Conservation (phyloP, 108 stramenopile genomes). For the Fragilaria radians region DNA sequence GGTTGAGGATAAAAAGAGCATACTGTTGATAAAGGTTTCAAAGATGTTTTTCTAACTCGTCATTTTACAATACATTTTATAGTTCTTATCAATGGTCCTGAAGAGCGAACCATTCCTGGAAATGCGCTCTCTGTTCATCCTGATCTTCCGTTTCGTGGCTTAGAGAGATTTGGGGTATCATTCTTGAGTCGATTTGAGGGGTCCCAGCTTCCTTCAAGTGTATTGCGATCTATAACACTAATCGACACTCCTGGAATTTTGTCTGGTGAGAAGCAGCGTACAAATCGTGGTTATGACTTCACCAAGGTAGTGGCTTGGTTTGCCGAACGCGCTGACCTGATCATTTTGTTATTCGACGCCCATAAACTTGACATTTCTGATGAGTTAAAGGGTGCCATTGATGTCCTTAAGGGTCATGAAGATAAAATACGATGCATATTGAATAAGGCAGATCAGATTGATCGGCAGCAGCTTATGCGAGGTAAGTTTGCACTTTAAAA, state of each 20-base stretch:
- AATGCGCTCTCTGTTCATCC: conserved; percentile 96
- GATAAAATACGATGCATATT: conserved; percentile 99
- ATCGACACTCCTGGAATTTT: conserved; percentile 98
- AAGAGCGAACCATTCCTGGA: conserved; percentile 95
- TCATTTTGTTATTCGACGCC: conserved; percentile 97
- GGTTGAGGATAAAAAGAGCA: conserved; percentile 4
- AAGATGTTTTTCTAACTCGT: too few relatives aligned
- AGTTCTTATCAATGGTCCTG: conserved; percentile 92
- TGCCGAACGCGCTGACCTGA: conserved; percentile 93
- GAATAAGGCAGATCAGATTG: conserved; percentile 99
- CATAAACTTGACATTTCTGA: conserved; percentile 99
- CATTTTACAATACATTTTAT: too few relatives aligned
- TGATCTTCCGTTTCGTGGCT: conserved; percentile 92
- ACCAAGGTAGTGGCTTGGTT: conserved; percentile 94
- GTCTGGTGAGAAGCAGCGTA: conserved; percentile 95
- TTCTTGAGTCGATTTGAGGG: conserved; percentile 97
- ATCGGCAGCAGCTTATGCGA: conserved; percentile 96
- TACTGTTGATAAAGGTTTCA: too few relatives aligned
- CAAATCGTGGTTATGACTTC: conserved; percentile 92
- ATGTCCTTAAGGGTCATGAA: conserved; percentile 94
- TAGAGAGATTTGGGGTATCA: conserved; percentile 91
- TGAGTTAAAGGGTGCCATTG: conserved; percentile 94
- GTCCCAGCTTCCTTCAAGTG: conserved; percentile 72
- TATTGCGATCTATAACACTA: conserved; percentile 85
- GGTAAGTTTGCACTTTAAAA: too few relatives aligned